Percentiles rank a stretch among this genome's conserved stretches.
Evolutionary conservation across 257 asterid species (phyloP).

Genomic region (Forsythia viridissima): DNA sequence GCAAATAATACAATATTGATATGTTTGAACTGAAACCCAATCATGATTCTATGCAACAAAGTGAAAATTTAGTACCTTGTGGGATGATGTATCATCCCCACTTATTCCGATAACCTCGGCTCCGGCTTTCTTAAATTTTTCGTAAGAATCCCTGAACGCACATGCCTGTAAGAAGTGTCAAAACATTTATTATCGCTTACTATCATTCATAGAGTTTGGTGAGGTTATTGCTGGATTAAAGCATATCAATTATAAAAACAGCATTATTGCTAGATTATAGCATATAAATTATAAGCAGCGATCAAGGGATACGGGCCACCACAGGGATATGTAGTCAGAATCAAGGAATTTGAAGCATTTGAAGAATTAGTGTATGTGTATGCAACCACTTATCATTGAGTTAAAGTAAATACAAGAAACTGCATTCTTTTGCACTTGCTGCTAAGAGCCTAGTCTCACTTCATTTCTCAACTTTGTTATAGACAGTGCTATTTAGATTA

Average conservation of each 20-base stretch:
- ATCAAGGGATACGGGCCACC: background rate
- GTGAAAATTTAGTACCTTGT: conserved; percentile 60
- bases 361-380: background rate
- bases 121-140: conserved; percentile 97
- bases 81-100: conserved; percentile 76
- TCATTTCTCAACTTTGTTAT: background rate
- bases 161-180: conserved; percentile 68
- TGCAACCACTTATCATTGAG: background rate
- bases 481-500: background rate
- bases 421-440: background rate
- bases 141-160: conserved; percentile 96
- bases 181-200: conserved; percentile 5
- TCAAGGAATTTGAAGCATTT: background rate
- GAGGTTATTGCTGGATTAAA: background rate
- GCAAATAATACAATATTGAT: background rate
- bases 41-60: background rate
- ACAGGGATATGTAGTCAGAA: background rate
- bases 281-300: background rate
- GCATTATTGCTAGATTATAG: background rate
- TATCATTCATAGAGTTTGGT: background rate
- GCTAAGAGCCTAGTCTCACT: background rate
- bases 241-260: background rate
- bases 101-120: conserved; percentile 94
- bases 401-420: background rate
- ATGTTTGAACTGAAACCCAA: background rate